phyloP scores from a whole-genome alignment of 2,329 filamentous ascomycete genomes.

The Hawksworthiomyces lignivorus region DNA sequence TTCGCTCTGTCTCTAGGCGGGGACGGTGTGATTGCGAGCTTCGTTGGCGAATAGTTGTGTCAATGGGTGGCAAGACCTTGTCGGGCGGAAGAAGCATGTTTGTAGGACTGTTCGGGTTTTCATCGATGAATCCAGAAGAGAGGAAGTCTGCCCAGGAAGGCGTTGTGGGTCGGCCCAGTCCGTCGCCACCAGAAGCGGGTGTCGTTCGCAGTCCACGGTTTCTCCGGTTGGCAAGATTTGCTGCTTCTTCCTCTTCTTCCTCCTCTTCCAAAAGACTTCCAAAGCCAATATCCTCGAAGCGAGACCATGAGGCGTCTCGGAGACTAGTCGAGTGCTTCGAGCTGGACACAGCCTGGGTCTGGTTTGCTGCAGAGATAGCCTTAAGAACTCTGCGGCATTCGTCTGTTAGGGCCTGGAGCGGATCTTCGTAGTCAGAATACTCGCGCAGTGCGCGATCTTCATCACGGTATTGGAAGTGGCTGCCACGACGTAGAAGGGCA shows the following conservation, averaged over 20 bases:
- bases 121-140: conserved; percentile 83
- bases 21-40: conserved; percentile 82
- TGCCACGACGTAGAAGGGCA: conserved; percentile 78
- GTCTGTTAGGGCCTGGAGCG: conserved; percentile 78
- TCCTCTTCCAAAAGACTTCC: conserved; percentile 65
- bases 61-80: conserved; percentile 81
- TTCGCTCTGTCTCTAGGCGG: conserved; percentile 57
- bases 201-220: conserved; percentile 47
- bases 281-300: conserved; percentile 94
- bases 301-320: conserved; percentile 87
- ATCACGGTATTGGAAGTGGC: conserved; percentile 91
- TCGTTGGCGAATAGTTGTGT: conserved; percentile 60
- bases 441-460: conserved; percentile 76
- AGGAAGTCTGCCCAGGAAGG: conserved; percentile 98
- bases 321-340: conserved; percentile 64
- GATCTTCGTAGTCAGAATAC: conserved; percentile 85
- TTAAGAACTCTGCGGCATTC: conserved; percentile 88
- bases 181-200: conserved; percentile 58
- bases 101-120: conserved; percentile 52
- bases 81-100: conserved; percentile 82
- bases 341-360: conserved; percentile 63
- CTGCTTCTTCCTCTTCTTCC: conserved; percentile 53
- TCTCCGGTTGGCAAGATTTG: conserved; percentile 30
- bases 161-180: conserved; percentile 76
- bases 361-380: conserved; percentile 81